phyloP scores from a whole-genome alignment of 768 basidiomycete genomes.

The Cystofilobasidium ferigula region DNA sequence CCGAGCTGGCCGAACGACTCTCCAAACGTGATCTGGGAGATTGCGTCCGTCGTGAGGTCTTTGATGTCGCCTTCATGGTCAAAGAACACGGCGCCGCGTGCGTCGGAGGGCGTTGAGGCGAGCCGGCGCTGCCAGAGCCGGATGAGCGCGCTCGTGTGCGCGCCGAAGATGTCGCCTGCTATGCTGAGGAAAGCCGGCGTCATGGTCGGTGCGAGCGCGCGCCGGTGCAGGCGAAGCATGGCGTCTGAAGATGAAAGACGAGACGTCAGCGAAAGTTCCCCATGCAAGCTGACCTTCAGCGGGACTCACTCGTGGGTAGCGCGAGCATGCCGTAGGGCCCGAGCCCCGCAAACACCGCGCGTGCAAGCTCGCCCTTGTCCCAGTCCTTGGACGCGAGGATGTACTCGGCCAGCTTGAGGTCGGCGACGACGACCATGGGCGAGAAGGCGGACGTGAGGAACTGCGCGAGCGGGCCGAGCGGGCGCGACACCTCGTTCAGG shows the following conservation, averaged over 20 bases:
- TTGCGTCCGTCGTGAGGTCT: conserved; percentile 8
- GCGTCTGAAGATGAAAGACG: background rate
- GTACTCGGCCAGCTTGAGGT: conserved; percentile 1
- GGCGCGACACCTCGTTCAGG: background rate
- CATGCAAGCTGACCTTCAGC: too few relatives aligned
- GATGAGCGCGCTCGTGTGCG: background rate
- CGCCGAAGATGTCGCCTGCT: conserved; percentile 1
- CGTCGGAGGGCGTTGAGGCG: background rate
- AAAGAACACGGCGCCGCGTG: background rate
- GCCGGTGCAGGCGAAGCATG: conserved; percentile 3
- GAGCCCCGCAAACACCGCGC: conserved; percentile 2
- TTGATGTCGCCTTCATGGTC: conserved; percentile 8
- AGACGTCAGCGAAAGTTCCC: background rate
- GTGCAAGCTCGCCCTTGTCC: background rate
- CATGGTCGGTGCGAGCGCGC: conserved; percentile 19
- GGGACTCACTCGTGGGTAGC: conserved; percentile 4
- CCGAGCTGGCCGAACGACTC: conserved; percentile 8
- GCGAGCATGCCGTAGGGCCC: conserved; percentile 14
- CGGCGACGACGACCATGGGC: conserved; percentile 6
- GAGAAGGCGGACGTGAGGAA: background rate
- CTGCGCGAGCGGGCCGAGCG: conserved; percentile 2
- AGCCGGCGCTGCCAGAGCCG: conserved; percentile 2
- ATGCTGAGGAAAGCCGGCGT: background rate
- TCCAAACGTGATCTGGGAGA: conserved; percentile 15
- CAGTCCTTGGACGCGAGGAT: background rate